Evolutionary conservation across 352 stramenopile genomes (phyloP).

Genomic region (Hyaloperonospora brassicae): DNA sequence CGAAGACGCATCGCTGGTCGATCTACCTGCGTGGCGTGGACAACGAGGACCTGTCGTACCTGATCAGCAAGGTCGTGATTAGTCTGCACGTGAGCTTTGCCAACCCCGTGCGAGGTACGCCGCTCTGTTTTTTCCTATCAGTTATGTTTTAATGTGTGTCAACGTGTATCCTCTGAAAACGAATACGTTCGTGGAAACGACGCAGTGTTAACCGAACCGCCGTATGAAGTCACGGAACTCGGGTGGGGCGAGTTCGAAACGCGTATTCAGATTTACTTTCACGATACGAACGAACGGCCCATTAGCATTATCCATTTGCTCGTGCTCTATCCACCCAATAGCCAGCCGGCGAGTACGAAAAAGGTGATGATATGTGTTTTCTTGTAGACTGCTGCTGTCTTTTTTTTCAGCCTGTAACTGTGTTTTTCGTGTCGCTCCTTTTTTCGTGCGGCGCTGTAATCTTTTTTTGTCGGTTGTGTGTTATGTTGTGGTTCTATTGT

Average conservation of each 20-base stretch:
- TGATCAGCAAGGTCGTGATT: constrained; percentile 96
- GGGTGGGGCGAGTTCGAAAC: constrained; percentile 98
- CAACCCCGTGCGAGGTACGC: constrained; percentile 82
- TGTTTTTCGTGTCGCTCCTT: no score
- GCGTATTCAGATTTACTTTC: constrained; percentile 93
- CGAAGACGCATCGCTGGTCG: constrained; percentile 91
- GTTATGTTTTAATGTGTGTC: constrained; percentile 3
- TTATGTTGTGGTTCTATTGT: constrained; percentile 4
- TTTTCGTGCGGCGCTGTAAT: no score
- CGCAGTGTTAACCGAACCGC: constrained; percentile 88
- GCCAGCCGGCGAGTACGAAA: constrained; percentile 84
- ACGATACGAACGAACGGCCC: constrained; percentile 88
- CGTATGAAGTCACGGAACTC: constrained; percentile 94
- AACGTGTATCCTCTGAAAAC: no score
- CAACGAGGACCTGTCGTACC: constrained; percentile 91
- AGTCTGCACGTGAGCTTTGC: constrained; percentile 94
- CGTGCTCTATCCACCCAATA: constrained; percentile 75
- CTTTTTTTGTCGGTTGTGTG: neutral
- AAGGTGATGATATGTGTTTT: constrained; percentile 37
- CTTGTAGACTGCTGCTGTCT: no score
- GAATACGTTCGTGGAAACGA: neutral
- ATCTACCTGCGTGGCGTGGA: constrained; percentile 91
- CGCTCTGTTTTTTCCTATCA: neutral
- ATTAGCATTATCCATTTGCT: constrained; percentile 88
- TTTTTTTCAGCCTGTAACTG: no score